Percentiles rank a stretch among this genome's conserved stretches.
Conservation (phyloP, 78 protist genomes). For the slime mould (Dictyostelium discoideum) region DNA sequence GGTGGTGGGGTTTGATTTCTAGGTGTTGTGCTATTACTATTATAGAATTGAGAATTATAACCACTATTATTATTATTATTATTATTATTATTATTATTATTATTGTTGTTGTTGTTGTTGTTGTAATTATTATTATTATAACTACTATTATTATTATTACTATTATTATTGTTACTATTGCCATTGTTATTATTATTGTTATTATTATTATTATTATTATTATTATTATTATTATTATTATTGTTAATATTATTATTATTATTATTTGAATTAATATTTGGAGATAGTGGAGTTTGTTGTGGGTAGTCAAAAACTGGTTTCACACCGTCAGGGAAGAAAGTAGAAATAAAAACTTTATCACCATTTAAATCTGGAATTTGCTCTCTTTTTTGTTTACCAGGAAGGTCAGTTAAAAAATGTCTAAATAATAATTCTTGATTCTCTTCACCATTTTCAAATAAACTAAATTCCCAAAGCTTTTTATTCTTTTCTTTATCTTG, state of each 20-base stretch:
- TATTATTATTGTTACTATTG: background rate
- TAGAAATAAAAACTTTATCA: background rate
- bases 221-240: background rate
- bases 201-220: background rate
- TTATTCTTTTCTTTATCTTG: constrained; percentile 41
- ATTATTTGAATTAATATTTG: background rate
- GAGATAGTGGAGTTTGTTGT: background rate
- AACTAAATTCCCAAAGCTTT: constrained; percentile 59
- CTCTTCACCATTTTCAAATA: constrained; percentile 24
- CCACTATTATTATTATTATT: too few relatives aligned
- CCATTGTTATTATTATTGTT: background rate
- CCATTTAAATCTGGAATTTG: constrained; percentile 21
- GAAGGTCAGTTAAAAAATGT: constrained; percentile 46
- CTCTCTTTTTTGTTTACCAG: constrained; percentile 18
- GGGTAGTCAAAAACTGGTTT: constrained; percentile 21
- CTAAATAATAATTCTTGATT: constrained; percentile 17
- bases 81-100: too few relatives aligned
- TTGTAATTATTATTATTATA: background rate
- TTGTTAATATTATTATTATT: background rate
- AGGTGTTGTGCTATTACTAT: background rate
- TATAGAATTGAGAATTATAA: background rate
- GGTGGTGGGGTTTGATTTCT: background rate
- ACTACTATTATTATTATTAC: background rate
- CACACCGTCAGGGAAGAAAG: constrained; percentile 10
- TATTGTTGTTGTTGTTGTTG: background rate